phyloP scores from a whole-genome alignment of 2,329 filamentous ascomycete genomes.

The Westerdykella sp. region DNA sequence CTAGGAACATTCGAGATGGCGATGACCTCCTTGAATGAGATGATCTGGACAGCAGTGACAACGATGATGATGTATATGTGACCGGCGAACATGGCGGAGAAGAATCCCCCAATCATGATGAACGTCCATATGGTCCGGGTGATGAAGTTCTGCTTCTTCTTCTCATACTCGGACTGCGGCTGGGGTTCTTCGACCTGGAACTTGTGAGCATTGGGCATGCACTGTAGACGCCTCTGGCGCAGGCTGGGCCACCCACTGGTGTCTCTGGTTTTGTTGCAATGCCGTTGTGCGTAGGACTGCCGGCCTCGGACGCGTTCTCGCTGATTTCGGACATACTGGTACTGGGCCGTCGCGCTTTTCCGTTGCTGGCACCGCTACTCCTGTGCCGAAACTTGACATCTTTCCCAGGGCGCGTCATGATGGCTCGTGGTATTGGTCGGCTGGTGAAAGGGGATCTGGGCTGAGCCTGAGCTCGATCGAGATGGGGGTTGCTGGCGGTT shows the following conservation, averaged over 20 bases:
- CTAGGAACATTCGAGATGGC: constrained; percentile 94
- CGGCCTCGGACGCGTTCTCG: constrained; percentile 50
- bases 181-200: constrained; percentile 33
- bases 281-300: constrained; percentile 47
- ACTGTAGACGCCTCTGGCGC: constrained; percentile 1
- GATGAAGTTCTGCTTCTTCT: constrained; percentile 98
- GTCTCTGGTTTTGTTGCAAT: constrained; percentile 17
- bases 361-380: constrained; percentile 40
- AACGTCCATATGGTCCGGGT: constrained; percentile 96
- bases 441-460: constrained; percentile 1
- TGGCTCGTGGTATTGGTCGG: background rate
- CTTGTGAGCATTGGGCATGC: constrained; percentile 4
- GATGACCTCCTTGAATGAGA: constrained; percentile 99
- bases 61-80: constrained; percentile 96
- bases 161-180: constrained; percentile 72
- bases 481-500: background rate
- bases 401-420: constrained; percentile 43
- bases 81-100: constrained; percentile 84
- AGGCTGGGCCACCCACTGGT: constrained; percentile 3
- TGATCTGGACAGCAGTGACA: constrained; percentile 87
- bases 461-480: background rate
- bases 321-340: constrained; percentile 67
- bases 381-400: constrained; percentile 57
- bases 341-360: constrained; percentile 54
- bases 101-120: constrained; percentile 93